phyloP scores from a whole-genome alignment of 1,284 basidiomycete genomes.

The Cryptococcus hybrid region DNA sequence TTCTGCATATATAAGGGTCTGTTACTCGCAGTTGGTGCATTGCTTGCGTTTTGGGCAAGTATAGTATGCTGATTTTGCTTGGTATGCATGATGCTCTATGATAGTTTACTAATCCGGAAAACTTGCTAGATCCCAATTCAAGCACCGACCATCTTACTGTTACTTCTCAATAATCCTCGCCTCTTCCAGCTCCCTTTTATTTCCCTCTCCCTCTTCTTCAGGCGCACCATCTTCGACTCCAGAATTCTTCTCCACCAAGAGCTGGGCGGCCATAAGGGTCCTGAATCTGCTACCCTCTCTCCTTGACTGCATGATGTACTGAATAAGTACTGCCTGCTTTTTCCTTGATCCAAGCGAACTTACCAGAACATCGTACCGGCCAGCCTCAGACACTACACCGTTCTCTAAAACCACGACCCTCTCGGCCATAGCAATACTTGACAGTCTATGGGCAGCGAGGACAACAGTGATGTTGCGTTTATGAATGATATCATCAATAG shows the following conservation, averaged over 20 bases:
- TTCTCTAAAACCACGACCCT: slow-evolving; percentile 83
- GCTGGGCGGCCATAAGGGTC: slow-evolving; percentile 79
- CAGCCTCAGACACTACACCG: slow-evolving; percentile 77
- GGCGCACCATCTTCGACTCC: slow-evolving; percentile 1
- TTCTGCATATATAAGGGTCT: too few relatives aligned
- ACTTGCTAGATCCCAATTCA: too few relatives aligned
- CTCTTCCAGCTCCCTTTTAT: not conserved
- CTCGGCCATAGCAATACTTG: slow-evolving; percentile 79
- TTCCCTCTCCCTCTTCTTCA: slow-evolving; percentile 2
- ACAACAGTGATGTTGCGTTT: slow-evolving; percentile 78
- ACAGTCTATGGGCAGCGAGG: slow-evolving; percentile 82
- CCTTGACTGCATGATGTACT: slow-evolving; percentile 54
- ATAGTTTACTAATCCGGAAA: too few relatives aligned
- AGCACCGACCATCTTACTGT: too few relatives aligned
- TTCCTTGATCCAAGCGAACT: slow-evolving; percentile 19
- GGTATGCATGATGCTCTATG: too few relatives aligned
- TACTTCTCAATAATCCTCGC: not conserved
- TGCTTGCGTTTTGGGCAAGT: too few relatives aligned
- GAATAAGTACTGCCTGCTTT: not conserved
- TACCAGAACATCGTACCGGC: slow-evolving; percentile 75
- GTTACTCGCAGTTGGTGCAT: too few relatives aligned
- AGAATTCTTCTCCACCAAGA: slow-evolving; percentile 50
- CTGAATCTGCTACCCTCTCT: slow-evolving; percentile 72
- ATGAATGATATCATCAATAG: slow-evolving; percentile 80
- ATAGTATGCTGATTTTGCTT: too few relatives aligned